A percentile compares a stretch with the other conserved stretches of the same genome.
Evolutionary conservation across 176 grass and related monocot species (phyloP).

Genomic region (Dactylis glomerata): DNA sequence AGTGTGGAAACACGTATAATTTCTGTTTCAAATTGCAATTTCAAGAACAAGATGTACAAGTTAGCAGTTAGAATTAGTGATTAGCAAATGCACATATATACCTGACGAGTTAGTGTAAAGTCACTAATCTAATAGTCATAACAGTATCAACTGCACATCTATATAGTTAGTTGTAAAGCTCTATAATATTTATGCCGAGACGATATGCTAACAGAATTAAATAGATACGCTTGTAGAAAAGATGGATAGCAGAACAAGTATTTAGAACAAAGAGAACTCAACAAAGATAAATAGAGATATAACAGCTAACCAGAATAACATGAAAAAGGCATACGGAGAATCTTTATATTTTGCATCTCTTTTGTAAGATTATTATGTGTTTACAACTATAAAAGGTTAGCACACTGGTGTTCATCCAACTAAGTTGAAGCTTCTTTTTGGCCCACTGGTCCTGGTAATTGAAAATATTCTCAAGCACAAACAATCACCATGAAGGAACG

Average conservation of each 20-base stretch:
- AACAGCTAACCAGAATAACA: neutral
- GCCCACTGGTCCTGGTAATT: neutral
- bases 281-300: neutral
- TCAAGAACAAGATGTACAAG: conserved; percentile 78
- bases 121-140: conserved; percentile 26
- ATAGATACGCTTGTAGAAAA: neutral
- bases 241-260: neutral
- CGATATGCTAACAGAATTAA: conserved; percentile 19
- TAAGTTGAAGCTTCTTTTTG: neutral
- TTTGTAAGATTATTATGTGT: conserved; percentile 8
- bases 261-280: neutral
- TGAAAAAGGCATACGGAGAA: neutral
- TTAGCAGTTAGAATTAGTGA: conserved; percentile 93
- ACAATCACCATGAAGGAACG: neutral
- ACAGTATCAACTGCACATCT: conserved; percentile 15
- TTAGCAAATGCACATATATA: conserved; percentile 51
- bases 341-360: neutral
- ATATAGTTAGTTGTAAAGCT: conserved; percentile 10
- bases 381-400: neutral
- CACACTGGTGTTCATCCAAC: neutral
- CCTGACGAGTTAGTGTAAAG: conserved; percentile 44
- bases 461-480: neutral
- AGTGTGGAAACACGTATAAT: conserved; percentile 96
- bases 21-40: conserved; percentile 99
- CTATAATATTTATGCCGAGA: conserved; percentile 15